phyloP scores from a whole-genome alignment of 371 early-diverging fungal genomes.

The Actinomucor elegans region DNA sequence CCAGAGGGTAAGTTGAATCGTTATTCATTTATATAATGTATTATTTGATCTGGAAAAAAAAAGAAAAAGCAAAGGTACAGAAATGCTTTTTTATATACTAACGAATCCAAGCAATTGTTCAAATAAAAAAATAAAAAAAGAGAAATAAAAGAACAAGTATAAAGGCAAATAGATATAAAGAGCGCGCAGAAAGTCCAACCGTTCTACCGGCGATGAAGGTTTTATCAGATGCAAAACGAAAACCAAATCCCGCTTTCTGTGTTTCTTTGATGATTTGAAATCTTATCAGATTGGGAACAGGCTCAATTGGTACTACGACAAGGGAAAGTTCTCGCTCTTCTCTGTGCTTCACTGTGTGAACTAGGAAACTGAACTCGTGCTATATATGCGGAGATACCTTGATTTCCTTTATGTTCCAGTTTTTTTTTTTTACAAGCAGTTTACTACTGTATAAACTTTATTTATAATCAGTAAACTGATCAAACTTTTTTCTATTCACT shows the following conservation, averaged over 20 bases:
- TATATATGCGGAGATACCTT: constrained; percentile 11
- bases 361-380: constrained; percentile 7
- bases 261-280: not conserved
- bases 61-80: not conserved
- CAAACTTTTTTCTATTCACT: too few relatives aligned
- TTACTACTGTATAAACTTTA: too few relatives aligned
- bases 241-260: not conserved
- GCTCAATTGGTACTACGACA: not conserved
- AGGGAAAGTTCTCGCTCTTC: constrained; percentile 6
- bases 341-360: not conserved
- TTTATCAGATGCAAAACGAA: constrained; percentile 6
- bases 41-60: not conserved
- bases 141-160: not conserved
- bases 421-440: not conserved
- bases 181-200: constrained; percentile 1
- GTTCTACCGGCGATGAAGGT: not conserved
- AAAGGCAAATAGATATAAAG: not conserved
- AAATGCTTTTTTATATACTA: not conserved
- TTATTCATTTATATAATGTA: not conserved
- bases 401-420: too few relatives aligned
- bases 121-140: not conserved
- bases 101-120: too few relatives aligned
- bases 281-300: constrained; percentile 12
- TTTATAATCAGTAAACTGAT: too few relatives aligned
- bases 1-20: not conserved